Conservation (phyloP, 2,329 filamentous ascomycete species). For the Diaporthe helianthi region DNA sequence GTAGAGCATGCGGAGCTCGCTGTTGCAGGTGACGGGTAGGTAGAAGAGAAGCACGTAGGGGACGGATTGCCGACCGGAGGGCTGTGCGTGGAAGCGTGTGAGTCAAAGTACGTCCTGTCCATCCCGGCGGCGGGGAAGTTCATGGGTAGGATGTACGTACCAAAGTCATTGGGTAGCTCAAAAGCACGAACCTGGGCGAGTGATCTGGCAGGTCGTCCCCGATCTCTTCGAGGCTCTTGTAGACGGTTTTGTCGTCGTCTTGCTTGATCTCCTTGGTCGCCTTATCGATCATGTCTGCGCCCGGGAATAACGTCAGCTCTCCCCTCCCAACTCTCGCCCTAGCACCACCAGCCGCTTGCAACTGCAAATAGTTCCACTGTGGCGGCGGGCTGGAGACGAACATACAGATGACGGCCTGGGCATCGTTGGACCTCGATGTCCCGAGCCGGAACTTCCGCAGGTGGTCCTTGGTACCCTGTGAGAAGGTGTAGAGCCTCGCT, state of each 20-base stretch:
- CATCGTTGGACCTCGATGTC: conserved; percentile 84
- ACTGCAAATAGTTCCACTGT: conserved; percentile 63
- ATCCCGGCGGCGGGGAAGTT: too few relatives aligned
- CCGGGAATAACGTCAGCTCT: conserved; percentile 15
- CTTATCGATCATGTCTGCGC: conserved; percentile 80
- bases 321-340: conserved; percentile 14
- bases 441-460: conserved; percentile 93
- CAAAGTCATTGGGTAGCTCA: conserved; percentile 89
- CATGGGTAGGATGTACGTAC: conserved; percentile 53
- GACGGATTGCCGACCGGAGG: conserved; percentile 82
- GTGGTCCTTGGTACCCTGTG: conserved; percentile 84
- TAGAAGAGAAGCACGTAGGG: conserved; percentile 97
- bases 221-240: conserved; percentile 81
- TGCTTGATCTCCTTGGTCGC: conserved; percentile 88
- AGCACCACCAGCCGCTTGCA: conserved; percentile 51
- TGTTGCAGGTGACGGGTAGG: conserved; percentile 89
- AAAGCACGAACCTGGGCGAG: conserved; percentile 84
- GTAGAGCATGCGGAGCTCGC: conserved; percentile 88
- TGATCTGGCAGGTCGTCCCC: conserved; percentile 92
- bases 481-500: conserved; percentile 91
- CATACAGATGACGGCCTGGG: conserved; percentile 95
- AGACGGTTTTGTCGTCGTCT: conserved; percentile 77
- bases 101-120: not conserved
- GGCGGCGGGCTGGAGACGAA: conserved; percentile 45
- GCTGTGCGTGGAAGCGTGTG: conserved; percentile 53